Conservation (phyloP, 768 basidiomycete genomes). For the Phylloporus scabripes region DNA sequence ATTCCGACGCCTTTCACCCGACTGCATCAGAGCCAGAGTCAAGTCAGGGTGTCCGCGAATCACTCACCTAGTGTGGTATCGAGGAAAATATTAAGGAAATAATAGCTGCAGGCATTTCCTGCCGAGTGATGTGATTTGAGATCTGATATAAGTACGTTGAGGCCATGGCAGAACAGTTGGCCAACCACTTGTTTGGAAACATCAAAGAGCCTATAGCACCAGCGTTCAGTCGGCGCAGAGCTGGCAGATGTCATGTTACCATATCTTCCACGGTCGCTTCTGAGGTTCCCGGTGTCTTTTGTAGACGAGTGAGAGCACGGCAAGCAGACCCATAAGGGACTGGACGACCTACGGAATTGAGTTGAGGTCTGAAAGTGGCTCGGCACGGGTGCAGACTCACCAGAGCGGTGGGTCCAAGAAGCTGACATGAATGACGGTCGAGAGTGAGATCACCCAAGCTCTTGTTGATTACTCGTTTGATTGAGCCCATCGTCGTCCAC, state of each 20-base stretch:
- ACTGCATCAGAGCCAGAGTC: constrained; percentile 5
- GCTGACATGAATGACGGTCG: constrained; percentile 40
- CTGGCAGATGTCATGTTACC: constrained; percentile 42
- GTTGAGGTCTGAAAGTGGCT: neutral
- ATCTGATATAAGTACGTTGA: constrained; percentile 76
- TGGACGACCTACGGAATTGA: constrained; percentile 58
- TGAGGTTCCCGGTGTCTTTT: constrained; percentile 85
- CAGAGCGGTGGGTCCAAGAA: constrained; percentile 46
- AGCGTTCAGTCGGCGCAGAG: constrained; percentile 4
- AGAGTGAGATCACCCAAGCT: constrained; percentile 30
- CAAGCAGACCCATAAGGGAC: constrained; percentile 83
- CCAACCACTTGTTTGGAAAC: constrained; percentile 90
- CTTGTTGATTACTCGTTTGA: constrained; percentile 5
- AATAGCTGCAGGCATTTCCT: constrained; percentile 85
- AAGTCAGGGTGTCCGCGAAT: neutral
- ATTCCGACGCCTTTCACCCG: constrained; percentile 60
- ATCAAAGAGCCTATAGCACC: constrained; percentile 69
- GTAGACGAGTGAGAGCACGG: constrained; percentile 79
- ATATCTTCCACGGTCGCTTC: constrained; percentile 89
- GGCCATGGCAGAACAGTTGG: constrained; percentile 73
- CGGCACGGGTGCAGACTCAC: constrained; percentile 21
- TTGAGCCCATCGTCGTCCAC: constrained; percentile 8
- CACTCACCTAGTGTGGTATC: constrained; percentile 67
- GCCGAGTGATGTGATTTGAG: constrained; percentile 62
- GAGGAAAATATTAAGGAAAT: constrained; percentile 89